These are phyloP conservation scores for Trebouxiophyceae sp. DNA, from an alignment of 163 green algal genomes.

Conservation along the genomic window DNA sequence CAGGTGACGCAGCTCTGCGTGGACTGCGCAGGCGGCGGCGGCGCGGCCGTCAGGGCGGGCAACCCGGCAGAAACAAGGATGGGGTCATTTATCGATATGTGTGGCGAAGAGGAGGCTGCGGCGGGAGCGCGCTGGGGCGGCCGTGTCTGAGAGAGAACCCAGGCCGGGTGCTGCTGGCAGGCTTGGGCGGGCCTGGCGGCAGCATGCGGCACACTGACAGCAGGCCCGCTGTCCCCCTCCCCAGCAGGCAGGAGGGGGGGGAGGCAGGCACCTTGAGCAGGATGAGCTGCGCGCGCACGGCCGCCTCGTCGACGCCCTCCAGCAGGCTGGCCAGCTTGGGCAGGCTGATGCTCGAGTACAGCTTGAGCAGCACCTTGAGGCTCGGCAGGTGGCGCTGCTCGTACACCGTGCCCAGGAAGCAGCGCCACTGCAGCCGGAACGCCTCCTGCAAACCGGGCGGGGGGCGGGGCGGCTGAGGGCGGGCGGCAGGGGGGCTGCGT, in stretches of 20 bases:
- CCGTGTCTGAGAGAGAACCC: not conserved
- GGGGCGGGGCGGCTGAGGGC: too few relatives aligned
- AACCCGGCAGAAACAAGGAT: not conserved
- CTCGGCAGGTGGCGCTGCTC: slow-evolving; percentile 64
- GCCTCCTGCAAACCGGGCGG: slow-evolving; percentile 44
- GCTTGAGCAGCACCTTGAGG: slow-evolving; percentile 88
- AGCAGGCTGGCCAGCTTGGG: slow-evolving; percentile 84
- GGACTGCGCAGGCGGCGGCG: slow-evolving; percentile 53
- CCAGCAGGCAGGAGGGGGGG: too few relatives aligned
- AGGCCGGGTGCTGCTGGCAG: not conserved
- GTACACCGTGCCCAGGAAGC: slow-evolving; percentile 81
- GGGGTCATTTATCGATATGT: not conserved
- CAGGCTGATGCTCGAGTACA: slow-evolving; percentile 86
- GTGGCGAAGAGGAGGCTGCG: not conserved
- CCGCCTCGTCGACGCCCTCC: slow-evolving; percentile 59
- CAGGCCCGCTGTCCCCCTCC: too few relatives aligned
- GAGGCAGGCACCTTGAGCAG: slow-evolving; percentile 33
- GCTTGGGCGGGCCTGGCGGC: not conserved
- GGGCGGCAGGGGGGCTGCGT: too few relatives aligned
- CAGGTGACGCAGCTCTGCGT: slow-evolving; percentile 91
- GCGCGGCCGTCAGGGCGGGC: not conserved
- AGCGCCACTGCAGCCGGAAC: slow-evolving; percentile 79
- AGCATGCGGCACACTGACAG: too few relatives aligned
- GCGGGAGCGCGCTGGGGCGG: too few relatives aligned
- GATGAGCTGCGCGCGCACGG: slow-evolving; percentile 50